phyloP scores from a whole-genome alignment of 1,139 yeast genomes.

The Scheffersomyces illinoinensis region DNA sequence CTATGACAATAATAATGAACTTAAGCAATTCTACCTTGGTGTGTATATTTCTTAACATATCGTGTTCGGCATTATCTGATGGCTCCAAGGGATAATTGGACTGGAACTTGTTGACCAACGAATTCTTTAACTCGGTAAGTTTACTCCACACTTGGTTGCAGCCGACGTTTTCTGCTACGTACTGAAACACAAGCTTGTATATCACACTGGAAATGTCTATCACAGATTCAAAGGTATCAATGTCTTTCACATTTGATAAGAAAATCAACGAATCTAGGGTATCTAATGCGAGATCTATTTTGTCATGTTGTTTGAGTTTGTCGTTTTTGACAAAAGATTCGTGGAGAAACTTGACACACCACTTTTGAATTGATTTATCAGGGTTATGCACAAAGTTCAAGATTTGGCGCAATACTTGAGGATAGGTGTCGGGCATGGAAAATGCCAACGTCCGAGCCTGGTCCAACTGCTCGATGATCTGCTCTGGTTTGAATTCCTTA shows the following conservation, averaged over 20 bases:
- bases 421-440: slow-evolving; percentile 45
- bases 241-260: slow-evolving; percentile 29
- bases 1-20: slow-evolving; percentile 70
- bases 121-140: slow-evolving; percentile 43
- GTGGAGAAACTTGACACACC: slow-evolving; percentile 50
- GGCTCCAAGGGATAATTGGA: slow-evolving; percentile 42
- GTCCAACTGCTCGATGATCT: slow-evolving; percentile 40
- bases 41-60: slow-evolving; percentile 50
- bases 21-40: slow-evolving; percentile 68
- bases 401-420: slow-evolving; percentile 56
- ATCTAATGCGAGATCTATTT: slow-evolving; percentile 45
- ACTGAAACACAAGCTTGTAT: slow-evolving; percentile 40
- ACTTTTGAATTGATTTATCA: slow-evolving; percentile 36
- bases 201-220: slow-evolving; percentile 39
- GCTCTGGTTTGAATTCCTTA: slow-evolving; percentile 12
- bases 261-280: slow-evolving; percentile 35
- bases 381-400: slow-evolving; percentile 41
- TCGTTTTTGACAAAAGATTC: slow-evolving; percentile 38
- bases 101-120: slow-evolving; percentile 23
- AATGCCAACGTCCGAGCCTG: slow-evolving; percentile 55
- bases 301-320: slow-evolving; percentile 21
- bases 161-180: slow-evolving; percentile 46
- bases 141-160: slow-evolving; percentile 45
- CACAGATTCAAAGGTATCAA: slow-evolving; percentile 30
- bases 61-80: slow-evolving; percentile 52